These are phyloP conservation scores for Mycena floridula DNA, from an alignment of 768 basidiomycete genomes.

Conservation along the genomic window DNA sequence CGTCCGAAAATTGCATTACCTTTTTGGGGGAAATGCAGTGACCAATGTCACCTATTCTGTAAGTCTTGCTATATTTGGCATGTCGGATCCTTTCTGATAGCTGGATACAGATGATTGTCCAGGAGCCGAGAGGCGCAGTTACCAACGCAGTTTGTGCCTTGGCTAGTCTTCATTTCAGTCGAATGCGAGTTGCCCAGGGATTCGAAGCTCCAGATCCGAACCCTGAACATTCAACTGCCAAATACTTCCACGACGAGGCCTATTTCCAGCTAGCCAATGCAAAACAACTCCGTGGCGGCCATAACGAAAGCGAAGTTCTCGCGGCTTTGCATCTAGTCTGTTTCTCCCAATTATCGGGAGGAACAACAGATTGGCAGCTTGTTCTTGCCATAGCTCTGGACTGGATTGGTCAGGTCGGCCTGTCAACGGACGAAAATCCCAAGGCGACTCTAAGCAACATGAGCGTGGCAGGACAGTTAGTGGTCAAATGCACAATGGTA, in stretches of 20 bases:
- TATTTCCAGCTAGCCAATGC: conserved; percentile 51
- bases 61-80: conserved; percentile 20
- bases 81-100: neutral
- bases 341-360: conserved; percentile 67
- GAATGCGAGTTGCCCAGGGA: conserved; percentile 57
- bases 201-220: conserved; percentile 47
- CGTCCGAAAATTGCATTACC: conserved; percentile 60
- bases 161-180: conserved; percentile 61
- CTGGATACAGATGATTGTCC: conserved; percentile 40
- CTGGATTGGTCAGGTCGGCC: conserved; percentile 66
- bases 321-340: conserved; percentile 75
- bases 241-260: conserved; percentile 67
- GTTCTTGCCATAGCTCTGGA: conserved; percentile 69
- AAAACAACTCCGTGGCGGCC: conserved; percentile 45
- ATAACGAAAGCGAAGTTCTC: conserved; percentile 65
- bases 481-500: conserved; percentile 70
- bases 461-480: conserved; percentile 45
- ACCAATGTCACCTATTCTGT: conserved; percentile 64
- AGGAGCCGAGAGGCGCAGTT: conserved; percentile 65
- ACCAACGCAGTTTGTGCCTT: conserved; percentile 74
- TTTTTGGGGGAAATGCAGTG: conserved; percentile 56
- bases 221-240: conserved; percentile 51
- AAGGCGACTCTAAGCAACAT: conserved; percentile 51
- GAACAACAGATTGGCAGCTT: conserved; percentile 61
- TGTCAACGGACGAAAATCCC: conserved; percentile 60